Conservation (phyloP, 2,329 filamentous ascomycete genomes). For the Aureobasidium subglaciale region DNA sequence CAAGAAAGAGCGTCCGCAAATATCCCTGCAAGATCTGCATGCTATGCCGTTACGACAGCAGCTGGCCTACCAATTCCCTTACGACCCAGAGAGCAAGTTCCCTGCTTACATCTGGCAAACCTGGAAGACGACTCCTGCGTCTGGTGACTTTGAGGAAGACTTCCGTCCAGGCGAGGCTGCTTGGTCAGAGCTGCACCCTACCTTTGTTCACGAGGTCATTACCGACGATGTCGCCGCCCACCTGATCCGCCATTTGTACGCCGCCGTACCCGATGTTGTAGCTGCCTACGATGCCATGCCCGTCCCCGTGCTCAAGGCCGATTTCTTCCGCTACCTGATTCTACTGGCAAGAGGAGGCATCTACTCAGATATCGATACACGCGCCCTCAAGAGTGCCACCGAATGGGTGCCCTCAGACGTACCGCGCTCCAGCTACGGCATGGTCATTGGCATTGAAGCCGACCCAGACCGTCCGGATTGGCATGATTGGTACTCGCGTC, state of each 20-base stretch:
- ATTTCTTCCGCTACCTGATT: slow-evolving; percentile 62
- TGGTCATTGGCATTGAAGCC: slow-evolving; percentile 92
- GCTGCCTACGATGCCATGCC: slow-evolving; percentile 45
- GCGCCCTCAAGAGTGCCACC: slow-evolving; percentile 70
- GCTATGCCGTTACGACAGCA: slow-evolving; percentile 68
- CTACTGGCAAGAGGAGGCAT: slow-evolving; percentile 71
- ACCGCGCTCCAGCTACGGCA: slow-evolving; percentile 68
- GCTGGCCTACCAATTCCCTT: slow-evolving; percentile 88
- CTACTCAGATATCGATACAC: slow-evolving; percentile 80
- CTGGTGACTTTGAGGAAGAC: slow-evolving; percentile 62
- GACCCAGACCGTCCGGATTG: slow-evolving; percentile 91
- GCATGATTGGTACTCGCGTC: slow-evolving; percentile 89
- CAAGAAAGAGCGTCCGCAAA: slow-evolving; percentile 47
- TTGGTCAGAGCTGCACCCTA: slow-evolving; percentile 81
- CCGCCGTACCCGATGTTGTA: slow-evolving; percentile 49
- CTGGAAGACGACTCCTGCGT: slow-evolving; percentile 81
- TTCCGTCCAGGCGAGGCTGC: slow-evolving; percentile 81
- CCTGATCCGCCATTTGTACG: slow-evolving; percentile 79
- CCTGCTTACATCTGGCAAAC: slow-evolving; percentile 99
- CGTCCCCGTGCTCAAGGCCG: slow-evolving; percentile 51
- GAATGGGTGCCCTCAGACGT: slow-evolving; percentile 82
- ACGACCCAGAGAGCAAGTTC: slow-evolving; percentile 81
- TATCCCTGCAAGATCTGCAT: slow-evolving; percentile 62
- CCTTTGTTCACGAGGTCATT: slow-evolving; percentile 93
- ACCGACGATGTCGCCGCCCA: slow-evolving; percentile 81